A percentile compares a stretch with the other conserved stretches of the same genome.
Conservation (phyloP, 2,329 filamentous ascomycete genomes). For the Pseudogymnoascus pannorum region DNA sequence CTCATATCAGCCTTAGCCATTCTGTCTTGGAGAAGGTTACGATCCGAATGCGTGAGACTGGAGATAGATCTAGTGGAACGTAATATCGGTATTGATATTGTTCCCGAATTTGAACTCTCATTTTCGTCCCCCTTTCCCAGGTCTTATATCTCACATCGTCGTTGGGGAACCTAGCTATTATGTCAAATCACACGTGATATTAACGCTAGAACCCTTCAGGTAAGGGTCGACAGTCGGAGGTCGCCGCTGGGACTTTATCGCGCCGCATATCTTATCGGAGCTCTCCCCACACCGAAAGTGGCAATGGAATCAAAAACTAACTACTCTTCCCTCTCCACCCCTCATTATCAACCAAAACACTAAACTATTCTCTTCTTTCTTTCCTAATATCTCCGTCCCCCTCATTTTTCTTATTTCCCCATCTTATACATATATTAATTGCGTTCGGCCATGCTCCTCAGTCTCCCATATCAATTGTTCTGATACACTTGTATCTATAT, state of each 20-base stretch:
- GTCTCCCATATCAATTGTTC: background rate
- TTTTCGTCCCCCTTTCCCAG: background rate
- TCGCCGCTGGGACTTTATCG: constrained; percentile 1
- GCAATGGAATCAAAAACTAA: constrained; percentile 1
- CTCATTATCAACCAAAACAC: background rate
- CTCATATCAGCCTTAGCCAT: background rate
- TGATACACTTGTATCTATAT: constrained; percentile 7
- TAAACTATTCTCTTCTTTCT: constrained; percentile 3
- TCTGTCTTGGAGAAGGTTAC: background rate
- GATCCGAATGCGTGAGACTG: background rate
- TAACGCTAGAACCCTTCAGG: background rate
- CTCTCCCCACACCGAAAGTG: constrained; percentile 7
- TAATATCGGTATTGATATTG: background rate
- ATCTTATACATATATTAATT: constrained; percentile 1
- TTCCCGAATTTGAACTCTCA: background rate
- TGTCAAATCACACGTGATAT: background rate
- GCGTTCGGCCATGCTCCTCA: background rate
- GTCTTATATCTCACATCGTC: background rate
- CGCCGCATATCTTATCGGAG: constrained; percentile 2
- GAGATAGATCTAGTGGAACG: too few species aligned
- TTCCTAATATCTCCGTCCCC: constrained; percentile 1
- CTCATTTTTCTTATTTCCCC: background rate
- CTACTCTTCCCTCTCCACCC: background rate
- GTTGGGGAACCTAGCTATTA: too few species aligned
- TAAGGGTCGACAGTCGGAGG: background rate